These are phyloP conservation scores for Suillus bovinus DNA, from an alignment of 768 basidiomycete species.

Conservation along the genomic window DNA sequence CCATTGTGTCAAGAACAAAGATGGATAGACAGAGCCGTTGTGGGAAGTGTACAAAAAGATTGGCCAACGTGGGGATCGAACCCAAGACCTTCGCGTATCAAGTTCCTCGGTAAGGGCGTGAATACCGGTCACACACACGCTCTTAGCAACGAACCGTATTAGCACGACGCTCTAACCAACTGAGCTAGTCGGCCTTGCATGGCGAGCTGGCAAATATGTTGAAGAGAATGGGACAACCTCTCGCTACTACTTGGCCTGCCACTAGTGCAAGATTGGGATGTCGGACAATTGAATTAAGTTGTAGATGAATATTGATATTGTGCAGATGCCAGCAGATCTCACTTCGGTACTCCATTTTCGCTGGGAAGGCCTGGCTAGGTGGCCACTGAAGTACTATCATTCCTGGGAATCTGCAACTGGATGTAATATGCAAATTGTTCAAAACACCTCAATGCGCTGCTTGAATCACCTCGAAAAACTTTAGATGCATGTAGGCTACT, in stretches of 20 bases:
- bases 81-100: slow-evolving; percentile 64
- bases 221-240: background rate
- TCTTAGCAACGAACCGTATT: slow-evolving; percentile 27
- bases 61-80: slow-evolving; percentile 72
- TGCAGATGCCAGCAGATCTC: background rate
- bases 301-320: background rate
- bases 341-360: background rate
- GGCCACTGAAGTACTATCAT: too few species aligned
- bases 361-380: too few species aligned
- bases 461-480: too few species aligned
- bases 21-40: too few species aligned
- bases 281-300: background rate
- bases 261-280: background rate
- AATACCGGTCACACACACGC: fast-evolving
- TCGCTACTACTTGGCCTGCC: background rate
- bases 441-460: too few species aligned
- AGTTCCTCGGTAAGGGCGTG: background rate
- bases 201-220: background rate
- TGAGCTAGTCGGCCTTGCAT: slow-evolving; percentile 79
- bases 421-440: too few species aligned
- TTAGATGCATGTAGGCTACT: too few species aligned
- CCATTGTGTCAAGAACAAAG: too few species aligned
- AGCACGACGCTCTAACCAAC: slow-evolving; percentile 93
- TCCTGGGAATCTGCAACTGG: too few species aligned
- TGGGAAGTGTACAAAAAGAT: slow-evolving; percentile 11